Evolutionary conservation across 2,329 filamentous ascomycete species (phyloP).

Genomic region (Penicillium sp.): DNA sequence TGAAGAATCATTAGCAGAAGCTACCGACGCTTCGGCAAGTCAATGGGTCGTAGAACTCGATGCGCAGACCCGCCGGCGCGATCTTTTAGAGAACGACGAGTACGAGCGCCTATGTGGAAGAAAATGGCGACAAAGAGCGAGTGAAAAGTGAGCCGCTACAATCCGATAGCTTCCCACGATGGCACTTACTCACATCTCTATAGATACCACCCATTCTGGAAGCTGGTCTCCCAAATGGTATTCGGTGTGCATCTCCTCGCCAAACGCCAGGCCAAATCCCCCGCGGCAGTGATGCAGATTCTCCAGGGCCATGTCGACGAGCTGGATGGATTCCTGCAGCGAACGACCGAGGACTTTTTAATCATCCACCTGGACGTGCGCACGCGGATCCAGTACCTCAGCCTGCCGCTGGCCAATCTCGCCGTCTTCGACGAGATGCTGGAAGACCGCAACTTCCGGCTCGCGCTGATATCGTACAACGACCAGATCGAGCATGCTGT

Average conservation of each 20-base stretch:
- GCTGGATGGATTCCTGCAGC: constrained; percentile 86
- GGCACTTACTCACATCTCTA: not conserved
- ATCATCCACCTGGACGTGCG: constrained; percentile 76
- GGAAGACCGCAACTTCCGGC: constrained; percentile 77
- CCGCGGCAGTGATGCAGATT: constrained; percentile 83
- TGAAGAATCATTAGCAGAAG: constrained; percentile 49
- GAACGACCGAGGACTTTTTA: constrained; percentile 80
- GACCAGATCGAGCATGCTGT: constrained; percentile 89
- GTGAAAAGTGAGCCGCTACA: constrained; percentile 52
- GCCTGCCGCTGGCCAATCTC: constrained; percentile 80
- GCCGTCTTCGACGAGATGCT: constrained; percentile 84
- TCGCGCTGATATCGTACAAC: constrained; percentile 82
- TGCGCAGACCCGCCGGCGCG: constrained; percentile 58
- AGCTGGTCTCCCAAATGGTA: constrained; percentile 86
- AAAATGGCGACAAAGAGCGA: constrained; percentile 73
- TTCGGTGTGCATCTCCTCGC: constrained; percentile 90
- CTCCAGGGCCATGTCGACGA: constrained; percentile 92
- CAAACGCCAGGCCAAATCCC: constrained; percentile 82
- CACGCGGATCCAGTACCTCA: constrained; percentile 76
- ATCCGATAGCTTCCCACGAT: not conserved
- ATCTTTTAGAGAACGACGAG: constrained; percentile 67
- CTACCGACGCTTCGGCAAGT: constrained; percentile 25
- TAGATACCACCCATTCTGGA: constrained; percentile 82
- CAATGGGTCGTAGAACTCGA: constrained; percentile 41
- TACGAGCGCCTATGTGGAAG: constrained; percentile 72